Conservation (phyloP, 2,329 filamentous ascomycete species). For the Fusarium citri region DNA sequence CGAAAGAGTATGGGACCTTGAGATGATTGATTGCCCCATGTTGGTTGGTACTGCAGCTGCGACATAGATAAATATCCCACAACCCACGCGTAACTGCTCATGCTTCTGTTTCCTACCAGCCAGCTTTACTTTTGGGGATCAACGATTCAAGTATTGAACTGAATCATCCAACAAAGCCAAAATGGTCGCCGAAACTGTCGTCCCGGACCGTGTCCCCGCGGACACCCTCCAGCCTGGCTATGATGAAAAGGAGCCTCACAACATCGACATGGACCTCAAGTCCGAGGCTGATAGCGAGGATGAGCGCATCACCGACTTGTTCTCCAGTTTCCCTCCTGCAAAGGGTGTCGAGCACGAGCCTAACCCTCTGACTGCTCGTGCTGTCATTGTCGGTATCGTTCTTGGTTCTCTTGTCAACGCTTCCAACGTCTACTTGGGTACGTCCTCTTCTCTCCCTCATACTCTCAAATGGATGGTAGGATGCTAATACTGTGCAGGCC, state of each 20-base stretch:
- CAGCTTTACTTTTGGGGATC: neutral
- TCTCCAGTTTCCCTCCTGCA: constrained; percentile 56
- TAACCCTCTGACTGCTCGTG: constrained; percentile 65
- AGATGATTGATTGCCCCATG: neutral
- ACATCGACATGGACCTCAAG: constrained; percentile 45
- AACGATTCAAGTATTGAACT: constrained; percentile 9
- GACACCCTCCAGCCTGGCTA: constrained; percentile 34
- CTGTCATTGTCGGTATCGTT: constrained; percentile 65
- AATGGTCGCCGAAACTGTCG: constrained; percentile 36
- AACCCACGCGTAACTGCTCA: neutral
- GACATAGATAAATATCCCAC: constrained; percentile 32
- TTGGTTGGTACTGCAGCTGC: neutral
- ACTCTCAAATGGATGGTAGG: too few relatives aligned
- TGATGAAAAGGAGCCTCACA: constrained; percentile 43
- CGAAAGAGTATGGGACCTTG: too few relatives aligned
- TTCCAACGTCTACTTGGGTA: constrained; percentile 71
- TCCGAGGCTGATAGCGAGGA: constrained; percentile 43
- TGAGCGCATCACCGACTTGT: constrained; percentile 52
- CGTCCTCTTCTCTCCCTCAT: too few relatives aligned
- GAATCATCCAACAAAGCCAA: constrained; percentile 4
- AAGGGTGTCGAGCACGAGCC: constrained; percentile 58
- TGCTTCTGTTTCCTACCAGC: neutral
- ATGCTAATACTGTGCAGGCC: constrained; percentile 47
- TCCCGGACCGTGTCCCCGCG: constrained; percentile 30
- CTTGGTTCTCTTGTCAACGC: constrained; percentile 71